Conservation (phyloP, 345 rosid genomes). For the Heritiera fomes region DNA sequence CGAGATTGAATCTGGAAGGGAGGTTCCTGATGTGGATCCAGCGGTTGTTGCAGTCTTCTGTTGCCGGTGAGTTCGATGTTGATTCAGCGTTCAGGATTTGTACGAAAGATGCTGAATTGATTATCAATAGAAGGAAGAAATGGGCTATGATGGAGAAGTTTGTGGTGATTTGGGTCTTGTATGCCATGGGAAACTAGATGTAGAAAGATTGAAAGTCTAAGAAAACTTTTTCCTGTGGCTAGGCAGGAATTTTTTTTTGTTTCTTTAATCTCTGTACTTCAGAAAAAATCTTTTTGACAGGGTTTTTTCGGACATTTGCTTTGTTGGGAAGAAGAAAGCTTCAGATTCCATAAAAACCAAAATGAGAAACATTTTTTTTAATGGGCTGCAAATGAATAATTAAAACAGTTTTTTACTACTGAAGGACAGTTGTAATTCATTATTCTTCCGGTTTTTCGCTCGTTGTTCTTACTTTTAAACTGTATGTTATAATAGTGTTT, state of each 20-base stretch:
- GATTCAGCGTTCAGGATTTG: constrained; percentile 36
- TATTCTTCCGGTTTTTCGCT: background rate
- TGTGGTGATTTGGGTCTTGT: constrained; percentile 19
- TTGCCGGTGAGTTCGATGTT: constrained; percentile 8
- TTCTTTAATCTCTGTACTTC: background rate
- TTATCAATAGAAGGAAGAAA: constrained; percentile 23
- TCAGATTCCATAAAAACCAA: background rate
- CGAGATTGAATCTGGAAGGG: constrained; percentile 79
- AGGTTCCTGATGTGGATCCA: constrained; percentile 90
- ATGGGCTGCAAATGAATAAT: background rate
- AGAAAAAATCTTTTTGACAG: no score
- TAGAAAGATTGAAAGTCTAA: background rate
- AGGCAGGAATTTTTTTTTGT: background rate
- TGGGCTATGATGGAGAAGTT: background rate
- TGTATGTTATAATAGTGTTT: background rate
- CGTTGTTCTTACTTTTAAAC: background rate
- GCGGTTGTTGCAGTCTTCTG: constrained; percentile 55
- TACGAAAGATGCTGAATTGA: constrained; percentile 25
- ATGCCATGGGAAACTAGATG: constrained; percentile 31
- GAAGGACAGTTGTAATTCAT: background rate
- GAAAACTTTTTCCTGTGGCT: background rate
- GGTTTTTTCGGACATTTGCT: background rate
- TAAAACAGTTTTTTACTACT: background rate
- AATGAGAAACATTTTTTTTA: background rate
- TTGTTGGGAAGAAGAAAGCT: background rate